phyloP scores from a whole-genome alignment of 352 stramenopile species.

The Phytophthora pistaciae region DNA sequence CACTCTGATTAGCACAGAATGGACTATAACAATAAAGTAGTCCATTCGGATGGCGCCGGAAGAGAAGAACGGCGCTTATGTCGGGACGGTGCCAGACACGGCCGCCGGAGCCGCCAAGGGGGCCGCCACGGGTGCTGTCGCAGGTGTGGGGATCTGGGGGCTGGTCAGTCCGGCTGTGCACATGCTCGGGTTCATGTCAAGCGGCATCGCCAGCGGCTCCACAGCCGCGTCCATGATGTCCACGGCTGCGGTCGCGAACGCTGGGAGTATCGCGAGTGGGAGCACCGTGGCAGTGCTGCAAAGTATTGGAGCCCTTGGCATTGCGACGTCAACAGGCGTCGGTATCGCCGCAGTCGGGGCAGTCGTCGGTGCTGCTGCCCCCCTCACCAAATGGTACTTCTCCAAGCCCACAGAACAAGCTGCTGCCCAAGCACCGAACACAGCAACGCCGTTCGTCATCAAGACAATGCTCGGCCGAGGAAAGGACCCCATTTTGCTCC shows the following conservation, averaged over 20 bases:
- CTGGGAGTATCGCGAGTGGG: constrained; percentile 47
- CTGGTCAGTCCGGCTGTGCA: constrained; percentile 14
- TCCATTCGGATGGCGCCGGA: not conserved
- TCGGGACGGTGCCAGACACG: not conserved
- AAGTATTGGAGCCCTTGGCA: constrained; percentile 34
- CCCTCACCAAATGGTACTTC: not conserved
- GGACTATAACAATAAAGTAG: no score
- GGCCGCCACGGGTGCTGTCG: not conserved
- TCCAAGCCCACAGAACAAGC: not conserved
- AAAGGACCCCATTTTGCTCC: not conserved
- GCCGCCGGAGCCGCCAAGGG: not conserved
- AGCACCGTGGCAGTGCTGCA: constrained; percentile 53
- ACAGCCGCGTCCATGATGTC: constrained; percentile 57
- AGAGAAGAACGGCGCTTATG: not conserved
- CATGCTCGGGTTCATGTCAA: constrained; percentile 39
- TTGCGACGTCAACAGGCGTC: not conserved
- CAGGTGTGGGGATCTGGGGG: constrained; percentile 11
- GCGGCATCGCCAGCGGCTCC: constrained; percentile 47
- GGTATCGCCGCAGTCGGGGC: not conserved
- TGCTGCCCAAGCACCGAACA: not conserved
- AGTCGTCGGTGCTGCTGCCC: not conserved
- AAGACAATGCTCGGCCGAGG: not conserved
- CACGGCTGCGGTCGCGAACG: constrained; percentile 40
- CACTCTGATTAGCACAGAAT: no score
- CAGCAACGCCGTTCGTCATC: not conserved